These are phyloP conservation scores for Cladophialophora exuberans DNA, from an alignment of 2,329 filamentous ascomycete species.

Conservation along the genomic window DNA sequence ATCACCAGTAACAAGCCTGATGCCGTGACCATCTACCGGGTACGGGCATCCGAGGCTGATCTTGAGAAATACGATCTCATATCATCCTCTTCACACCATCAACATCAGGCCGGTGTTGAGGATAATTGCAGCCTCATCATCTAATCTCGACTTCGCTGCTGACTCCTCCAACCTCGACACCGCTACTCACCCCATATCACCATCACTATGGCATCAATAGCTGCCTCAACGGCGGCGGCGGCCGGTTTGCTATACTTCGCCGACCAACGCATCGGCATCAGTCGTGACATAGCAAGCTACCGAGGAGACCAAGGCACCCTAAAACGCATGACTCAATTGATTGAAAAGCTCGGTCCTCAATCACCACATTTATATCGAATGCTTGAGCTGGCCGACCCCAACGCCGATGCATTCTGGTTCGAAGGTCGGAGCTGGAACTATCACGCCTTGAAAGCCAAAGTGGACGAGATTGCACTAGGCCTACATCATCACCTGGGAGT, in stretches of 20 bases:
- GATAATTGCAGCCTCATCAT: too few relatives aligned
- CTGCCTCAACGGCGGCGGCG: slow-evolving; percentile 41
- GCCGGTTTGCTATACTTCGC: slow-evolving; percentile 48
- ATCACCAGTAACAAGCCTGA: too few relatives aligned
- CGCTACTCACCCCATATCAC: neutral
- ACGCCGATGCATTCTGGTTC: slow-evolving; percentile 52
- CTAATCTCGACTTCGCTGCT: too few relatives aligned
- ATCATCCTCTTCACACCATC: too few relatives aligned
- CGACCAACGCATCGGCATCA: slow-evolving; percentile 40
- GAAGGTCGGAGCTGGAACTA: slow-evolving; percentile 54
- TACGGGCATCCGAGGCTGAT: too few relatives aligned
- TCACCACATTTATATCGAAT: slow-evolving; percentile 46
- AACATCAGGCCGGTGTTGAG: too few relatives aligned
- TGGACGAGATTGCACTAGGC: slow-evolving; percentile 48
- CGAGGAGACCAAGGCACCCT: slow-evolving; percentile 39
- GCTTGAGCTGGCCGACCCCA: slow-evolving; percentile 45
- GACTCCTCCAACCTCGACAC: too few relatives aligned
- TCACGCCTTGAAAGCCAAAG: slow-evolving; percentile 41
- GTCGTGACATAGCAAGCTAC: slow-evolving; percentile 44
- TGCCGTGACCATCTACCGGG: too few relatives aligned
- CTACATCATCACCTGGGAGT: slow-evolving; percentile 43
- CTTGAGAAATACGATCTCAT: too few relatives aligned
- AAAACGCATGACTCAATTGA: slow-evolving; percentile 41
- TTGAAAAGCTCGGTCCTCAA: slow-evolving; percentile 44
- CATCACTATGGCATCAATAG: slow-evolving; percentile 29